These are phyloP conservation scores for Coleophoma eucalyptorum DNA, from an alignment of 2,329 filamentous ascomycete genomes.

Conservation along the genomic window DNA sequence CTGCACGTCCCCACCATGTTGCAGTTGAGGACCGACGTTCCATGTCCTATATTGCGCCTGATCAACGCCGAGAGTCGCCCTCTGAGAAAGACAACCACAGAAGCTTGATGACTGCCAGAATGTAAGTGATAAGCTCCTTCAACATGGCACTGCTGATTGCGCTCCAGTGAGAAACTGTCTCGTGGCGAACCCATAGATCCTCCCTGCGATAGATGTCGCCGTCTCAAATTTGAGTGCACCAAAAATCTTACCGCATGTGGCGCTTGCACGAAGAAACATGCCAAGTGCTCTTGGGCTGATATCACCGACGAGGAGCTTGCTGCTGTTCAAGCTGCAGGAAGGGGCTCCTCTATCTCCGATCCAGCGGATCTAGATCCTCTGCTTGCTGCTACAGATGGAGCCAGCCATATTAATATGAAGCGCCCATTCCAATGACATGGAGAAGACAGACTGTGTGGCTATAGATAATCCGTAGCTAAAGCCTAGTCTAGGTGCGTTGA, in stretches of 20 bases:
- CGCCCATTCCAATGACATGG: too few relatives aligned
- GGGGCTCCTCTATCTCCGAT: background rate
- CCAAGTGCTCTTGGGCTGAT: conserved; percentile 81
- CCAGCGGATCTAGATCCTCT: background rate
- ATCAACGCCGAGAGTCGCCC: conserved; percentile 24
- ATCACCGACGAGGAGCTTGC: conserved; percentile 66
- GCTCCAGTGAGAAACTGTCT: conserved; percentile 55
- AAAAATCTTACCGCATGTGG: conserved; percentile 85
- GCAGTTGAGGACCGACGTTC: background rate
- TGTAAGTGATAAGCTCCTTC: conserved; percentile 27
- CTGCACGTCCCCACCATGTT: background rate
- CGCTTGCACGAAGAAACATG: conserved; percentile 87
- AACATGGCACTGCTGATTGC: background rate
- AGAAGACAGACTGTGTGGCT: too few relatives aligned
- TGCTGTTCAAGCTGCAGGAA: background rate
- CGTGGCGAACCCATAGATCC: conserved; percentile 75
- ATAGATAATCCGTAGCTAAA: too few relatives aligned
- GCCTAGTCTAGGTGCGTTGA: too few relatives aligned
- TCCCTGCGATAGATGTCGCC: conserved; percentile 78
- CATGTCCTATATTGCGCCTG: background rate
- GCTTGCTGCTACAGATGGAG: background rate
- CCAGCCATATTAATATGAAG: too few relatives aligned
- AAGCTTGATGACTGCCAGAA: conserved; percentile 65
- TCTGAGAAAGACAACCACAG: conserved; percentile 37
- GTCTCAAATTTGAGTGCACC: conserved; percentile 75